Conservation (phyloP, 2,329 filamentous ascomycete genomes). For the Exophiala phaeomuriformis region DNA sequence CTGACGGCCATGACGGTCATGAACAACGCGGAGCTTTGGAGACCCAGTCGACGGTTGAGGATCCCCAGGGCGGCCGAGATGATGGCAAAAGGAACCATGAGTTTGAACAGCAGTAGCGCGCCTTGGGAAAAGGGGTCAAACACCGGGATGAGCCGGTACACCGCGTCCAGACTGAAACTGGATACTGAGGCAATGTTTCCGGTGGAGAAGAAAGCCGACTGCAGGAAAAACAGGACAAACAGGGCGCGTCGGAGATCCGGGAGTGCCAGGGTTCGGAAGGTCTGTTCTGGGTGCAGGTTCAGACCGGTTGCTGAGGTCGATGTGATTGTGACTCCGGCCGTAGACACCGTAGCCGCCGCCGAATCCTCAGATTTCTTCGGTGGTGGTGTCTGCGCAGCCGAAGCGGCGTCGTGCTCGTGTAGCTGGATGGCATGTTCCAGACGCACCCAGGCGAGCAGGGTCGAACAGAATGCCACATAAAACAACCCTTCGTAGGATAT, state of each 20-base stretch:
- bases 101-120: conserved; percentile 75
- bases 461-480: conserved; percentile 80
- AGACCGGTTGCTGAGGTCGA: conserved; percentile 28
- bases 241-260: conserved; percentile 82
- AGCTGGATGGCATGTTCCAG: conserved; percentile 66
- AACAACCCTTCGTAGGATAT: conserved; percentile 97
- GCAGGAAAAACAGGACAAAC: conserved; percentile 91
- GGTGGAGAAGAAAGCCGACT: conserved; percentile 94
- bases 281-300: conserved; percentile 28
- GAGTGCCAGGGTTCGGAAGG: conserved; percentile 63
- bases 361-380: background rate
- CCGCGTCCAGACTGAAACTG: conserved; percentile 86
- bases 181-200: conserved; percentile 93
- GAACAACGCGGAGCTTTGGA: conserved; percentile 82
- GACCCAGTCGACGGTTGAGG: conserved; percentile 72
- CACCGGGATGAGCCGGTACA: conserved; percentile 76
- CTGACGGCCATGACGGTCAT: conserved; percentile 90
- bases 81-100: conserved; percentile 87
- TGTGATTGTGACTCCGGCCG: conserved; percentile 19
- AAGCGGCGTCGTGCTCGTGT: conserved; percentile 14
- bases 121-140: conserved; percentile 92
- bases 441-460: conserved; percentile 81
- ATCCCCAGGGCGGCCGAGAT: conserved; percentile 93
- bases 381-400: conserved; percentile 21
- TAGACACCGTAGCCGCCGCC: background rate